A percentile compares a stretch with the other conserved stretches of the same genome.
phyloP scores from a whole-genome alignment of 129 eudicot species.

The Saposhnikovia divaricata region DNA sequence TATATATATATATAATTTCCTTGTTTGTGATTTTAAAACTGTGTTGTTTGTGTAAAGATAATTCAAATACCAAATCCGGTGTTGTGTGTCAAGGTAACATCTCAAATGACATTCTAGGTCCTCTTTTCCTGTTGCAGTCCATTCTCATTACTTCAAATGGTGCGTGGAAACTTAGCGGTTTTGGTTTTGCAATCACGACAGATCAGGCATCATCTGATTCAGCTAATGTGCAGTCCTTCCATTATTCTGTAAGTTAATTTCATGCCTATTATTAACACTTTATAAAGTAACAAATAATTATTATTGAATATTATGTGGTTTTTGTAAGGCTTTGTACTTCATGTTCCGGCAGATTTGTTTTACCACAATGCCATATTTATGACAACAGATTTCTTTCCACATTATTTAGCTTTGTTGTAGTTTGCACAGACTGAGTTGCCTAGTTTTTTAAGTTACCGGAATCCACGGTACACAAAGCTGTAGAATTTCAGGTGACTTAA shows the following conservation, averaged over 20 bases:
- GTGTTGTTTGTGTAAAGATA: neutral
- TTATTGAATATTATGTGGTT: neutral
- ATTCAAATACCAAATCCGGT: neutral
- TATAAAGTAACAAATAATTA: neutral
- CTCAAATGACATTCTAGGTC: slow-evolving; percentile 3
- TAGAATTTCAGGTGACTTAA: neutral
- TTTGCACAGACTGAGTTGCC: neutral
- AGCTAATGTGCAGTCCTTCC: slow-evolving; percentile 62
- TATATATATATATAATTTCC: neutral
- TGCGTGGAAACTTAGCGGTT: slow-evolving; percentile 98
- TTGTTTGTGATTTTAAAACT: neutral
- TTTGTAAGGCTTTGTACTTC: neutral
- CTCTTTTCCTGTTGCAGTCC: slow-evolving; percentile 50
- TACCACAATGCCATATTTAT: neutral
- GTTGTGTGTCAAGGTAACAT: neutral
- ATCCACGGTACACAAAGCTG: neutral
- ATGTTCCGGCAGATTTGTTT: neutral
- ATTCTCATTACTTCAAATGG: slow-evolving; percentile 87
- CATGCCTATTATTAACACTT: neutral
- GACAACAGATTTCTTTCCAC: neutral
- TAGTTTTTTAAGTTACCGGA: neutral
- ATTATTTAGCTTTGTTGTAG: neutral
- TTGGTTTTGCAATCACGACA: slow-evolving; percentile 70
- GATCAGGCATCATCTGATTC: slow-evolving; percentile 62
- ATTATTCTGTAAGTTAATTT: slow-evolving; percentile 73